Evolutionary conservation across 129 eudicot species (phyloP).

Genomic region (Centella asiatica): DNA sequence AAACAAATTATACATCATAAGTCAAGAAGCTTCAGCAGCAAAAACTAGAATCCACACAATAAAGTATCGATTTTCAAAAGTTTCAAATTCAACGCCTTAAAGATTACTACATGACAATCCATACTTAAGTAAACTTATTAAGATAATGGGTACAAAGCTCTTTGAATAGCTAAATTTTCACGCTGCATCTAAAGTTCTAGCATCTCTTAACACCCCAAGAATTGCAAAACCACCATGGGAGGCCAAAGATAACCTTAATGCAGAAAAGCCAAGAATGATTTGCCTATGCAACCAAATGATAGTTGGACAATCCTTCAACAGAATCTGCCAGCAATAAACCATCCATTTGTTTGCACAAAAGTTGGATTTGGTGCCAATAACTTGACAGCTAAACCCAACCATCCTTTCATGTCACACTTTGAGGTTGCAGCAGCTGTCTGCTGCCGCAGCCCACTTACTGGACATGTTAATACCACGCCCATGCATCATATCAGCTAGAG

Average conservation of each 20-base stretch:
- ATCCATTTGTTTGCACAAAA: conserved; percentile 31
- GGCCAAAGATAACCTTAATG: conserved; percentile 20
- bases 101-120: background rate
- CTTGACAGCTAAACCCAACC: conserved; percentile 24
- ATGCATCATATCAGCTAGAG: conserved; percentile 32
- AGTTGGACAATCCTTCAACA: background rate
- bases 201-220: conserved; percentile 19
- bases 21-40: background rate
- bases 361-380: conserved; percentile 15
- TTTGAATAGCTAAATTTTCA: conserved; percentile 7
- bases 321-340: background rate
- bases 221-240: conserved; percentile 13
- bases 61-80: background rate
- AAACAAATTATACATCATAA: background rate
- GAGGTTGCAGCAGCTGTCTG: conserved; percentile 46
- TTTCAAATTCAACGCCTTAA: background rate
- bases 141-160: conserved; percentile 17
- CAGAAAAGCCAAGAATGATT: conserved; percentile 77
- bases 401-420: conserved; percentile 22
- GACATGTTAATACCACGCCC: conserved; percentile 30
- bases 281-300: conserved; percentile 55
- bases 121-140: conserved; percentile 1
- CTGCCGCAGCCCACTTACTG: conserved; percentile 48
- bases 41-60: background rate
- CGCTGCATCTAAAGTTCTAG: conserved; percentile 19